phyloP scores from a whole-genome alignment of 495 filamentous ascomycete species.

The Neurospora tetraspora region DNA sequence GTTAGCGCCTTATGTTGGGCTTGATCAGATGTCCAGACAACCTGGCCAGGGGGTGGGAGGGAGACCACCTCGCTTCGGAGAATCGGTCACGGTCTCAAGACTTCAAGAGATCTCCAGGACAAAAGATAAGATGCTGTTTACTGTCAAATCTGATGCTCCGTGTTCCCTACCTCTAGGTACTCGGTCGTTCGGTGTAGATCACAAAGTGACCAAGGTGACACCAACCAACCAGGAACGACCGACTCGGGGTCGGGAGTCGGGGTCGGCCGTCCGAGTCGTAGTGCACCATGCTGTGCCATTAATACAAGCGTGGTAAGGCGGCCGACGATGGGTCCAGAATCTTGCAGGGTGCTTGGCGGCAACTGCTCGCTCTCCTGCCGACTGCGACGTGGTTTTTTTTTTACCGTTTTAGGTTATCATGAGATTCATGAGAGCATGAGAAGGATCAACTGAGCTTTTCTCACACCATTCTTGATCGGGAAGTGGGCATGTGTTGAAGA shows the following conservation, averaged over 20 bases:
- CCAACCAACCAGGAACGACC: neutral
- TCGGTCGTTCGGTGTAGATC: neutral
- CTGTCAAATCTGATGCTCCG: neutral
- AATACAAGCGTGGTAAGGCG: neutral
- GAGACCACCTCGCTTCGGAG: neutral
- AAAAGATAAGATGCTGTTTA: neutral
- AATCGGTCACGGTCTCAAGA: neutral
- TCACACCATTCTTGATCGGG: neutral
- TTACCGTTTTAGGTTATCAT: no score
- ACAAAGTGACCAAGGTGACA: neutral
- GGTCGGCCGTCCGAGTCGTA: neutral
- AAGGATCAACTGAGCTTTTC: no score
- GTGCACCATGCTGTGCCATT: neutral
- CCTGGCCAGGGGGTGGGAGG: neutral
- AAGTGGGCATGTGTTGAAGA: neutral
- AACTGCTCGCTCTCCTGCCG: neutral
- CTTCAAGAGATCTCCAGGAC: neutral
- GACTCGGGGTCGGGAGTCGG: neutral
- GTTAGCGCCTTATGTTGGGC: neutral
- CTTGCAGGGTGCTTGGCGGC: neutral
- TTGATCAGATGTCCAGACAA: neutral
- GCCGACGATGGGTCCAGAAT: neutral
- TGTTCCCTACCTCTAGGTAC: no score
- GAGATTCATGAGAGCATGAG: no score
- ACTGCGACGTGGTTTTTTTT: no score